phyloP scores from a whole-genome alignment of 345 rosid genomes.

The Gossypioides kirkii region DNA sequence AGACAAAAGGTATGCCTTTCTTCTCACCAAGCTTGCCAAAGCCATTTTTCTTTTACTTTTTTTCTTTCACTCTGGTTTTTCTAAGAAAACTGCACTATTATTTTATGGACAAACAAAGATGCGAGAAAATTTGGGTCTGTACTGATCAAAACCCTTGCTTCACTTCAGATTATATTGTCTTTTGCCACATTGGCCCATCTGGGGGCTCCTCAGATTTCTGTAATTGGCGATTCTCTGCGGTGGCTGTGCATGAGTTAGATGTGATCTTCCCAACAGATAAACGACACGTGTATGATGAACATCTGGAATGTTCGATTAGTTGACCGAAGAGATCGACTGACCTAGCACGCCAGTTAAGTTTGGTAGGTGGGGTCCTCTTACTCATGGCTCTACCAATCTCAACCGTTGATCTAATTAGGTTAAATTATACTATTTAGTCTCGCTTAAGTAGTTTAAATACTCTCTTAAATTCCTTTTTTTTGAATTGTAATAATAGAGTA shows the following conservation, averaged over 20 bases:
- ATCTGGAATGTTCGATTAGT: background rate
- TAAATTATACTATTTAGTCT: too few relatives aligned
- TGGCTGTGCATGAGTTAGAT: background rate
- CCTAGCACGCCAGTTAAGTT: background rate
- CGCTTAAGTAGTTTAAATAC: too few relatives aligned
- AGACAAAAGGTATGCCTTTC: slow-evolving; percentile 58
- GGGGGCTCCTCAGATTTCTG: background rate
- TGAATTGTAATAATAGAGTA: too few relatives aligned
- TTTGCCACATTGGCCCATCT: background rate
- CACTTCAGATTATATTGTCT: background rate
- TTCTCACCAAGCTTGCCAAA: slow-evolving; percentile 78
- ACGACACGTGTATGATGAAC: background rate
- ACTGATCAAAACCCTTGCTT: background rate
- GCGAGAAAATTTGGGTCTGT: background rate
- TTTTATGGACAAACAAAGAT: background rate
- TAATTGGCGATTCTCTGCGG: background rate
- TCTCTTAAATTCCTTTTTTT: too few relatives aligned
- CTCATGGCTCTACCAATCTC: too few relatives aligned
- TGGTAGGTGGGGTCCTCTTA: background rate
- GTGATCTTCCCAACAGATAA: background rate
- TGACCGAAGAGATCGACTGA: background rate
- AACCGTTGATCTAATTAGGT: background rate
- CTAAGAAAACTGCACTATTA: background rate
- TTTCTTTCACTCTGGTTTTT: background rate
- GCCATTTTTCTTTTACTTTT: slow-evolving; percentile 42